Percentiles rank a stretch among this genome's conserved stretches.
Evolutionary conservation across 768 basidiomycete genomes (phyloP).

Genomic region (Phlebiopsis gigantea): DNA sequence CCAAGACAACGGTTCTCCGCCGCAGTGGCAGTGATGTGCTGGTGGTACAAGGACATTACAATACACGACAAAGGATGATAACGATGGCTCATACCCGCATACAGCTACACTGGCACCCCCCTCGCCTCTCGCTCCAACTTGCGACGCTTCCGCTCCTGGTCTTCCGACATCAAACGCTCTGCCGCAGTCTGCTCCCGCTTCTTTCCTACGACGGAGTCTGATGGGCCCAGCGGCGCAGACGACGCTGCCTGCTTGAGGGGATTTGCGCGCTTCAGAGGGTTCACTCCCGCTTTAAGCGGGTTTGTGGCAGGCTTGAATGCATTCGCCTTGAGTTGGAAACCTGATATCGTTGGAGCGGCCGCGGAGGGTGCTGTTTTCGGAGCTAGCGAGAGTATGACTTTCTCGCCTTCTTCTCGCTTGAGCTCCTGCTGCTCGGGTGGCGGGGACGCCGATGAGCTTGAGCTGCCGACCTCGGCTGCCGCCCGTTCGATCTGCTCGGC

Average conservation of each 20-base stretch:
- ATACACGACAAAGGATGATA: not conserved
- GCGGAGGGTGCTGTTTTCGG: slow-evolving; percentile 41
- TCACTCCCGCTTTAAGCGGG: slow-evolving; percentile 50
- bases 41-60: not conserved
- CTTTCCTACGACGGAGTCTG: slow-evolving; percentile 41
- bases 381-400: slow-evolving; percentile 70
- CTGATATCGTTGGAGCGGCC: slow-evolving; percentile 16
- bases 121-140: slow-evolving; percentile 53
- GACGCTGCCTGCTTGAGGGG: slow-evolving; percentile 55
- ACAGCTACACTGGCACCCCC: slow-evolving; percentile 9
- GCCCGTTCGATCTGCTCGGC: slow-evolving; percentile 94
- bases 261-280: slow-evolving; percentile 71
- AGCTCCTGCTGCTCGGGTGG: slow-evolving; percentile 43
- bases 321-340: slow-evolving; percentile 46
- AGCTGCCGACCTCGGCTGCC: slow-evolving; percentile 36
- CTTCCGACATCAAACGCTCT: slow-evolving; percentile 83
- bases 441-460: slow-evolving; percentile 20
- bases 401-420: slow-evolving; percentile 72
- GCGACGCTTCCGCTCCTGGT: slow-evolving; percentile 84
- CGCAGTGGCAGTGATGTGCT: not conserved
- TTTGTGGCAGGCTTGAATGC: slow-evolving; percentile 52
- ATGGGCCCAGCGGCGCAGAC: slow-evolving; percentile 25
- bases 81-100: slow-evolving; percentile 1
- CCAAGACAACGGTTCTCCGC: not conserved
- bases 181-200: slow-evolving; percentile 78